Evolutionary conservation across 1,139 yeast species (phyloP).

Genomic region (Magnusiomyces sp.): DNA sequence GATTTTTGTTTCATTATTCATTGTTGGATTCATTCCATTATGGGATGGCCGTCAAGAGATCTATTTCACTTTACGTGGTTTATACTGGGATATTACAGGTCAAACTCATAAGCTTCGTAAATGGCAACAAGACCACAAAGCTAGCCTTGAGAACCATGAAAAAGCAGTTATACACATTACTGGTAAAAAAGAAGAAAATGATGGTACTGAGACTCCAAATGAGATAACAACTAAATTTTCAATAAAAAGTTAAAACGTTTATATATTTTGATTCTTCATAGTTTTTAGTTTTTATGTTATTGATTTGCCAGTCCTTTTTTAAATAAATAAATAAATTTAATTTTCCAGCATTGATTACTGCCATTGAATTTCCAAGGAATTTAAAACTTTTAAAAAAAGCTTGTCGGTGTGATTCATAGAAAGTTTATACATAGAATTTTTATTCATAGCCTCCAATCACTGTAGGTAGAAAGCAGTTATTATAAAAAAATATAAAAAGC

Average conservation of each 20-base stretch:
- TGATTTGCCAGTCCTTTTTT: background rate
- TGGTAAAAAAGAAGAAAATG: background rate
- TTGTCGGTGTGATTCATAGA: too few relatives aligned
- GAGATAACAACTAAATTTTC: background rate
- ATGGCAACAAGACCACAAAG: constrained; percentile 58
- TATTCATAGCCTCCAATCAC: too few relatives aligned
- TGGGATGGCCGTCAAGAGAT: constrained; percentile 64
- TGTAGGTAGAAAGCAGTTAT: too few relatives aligned
- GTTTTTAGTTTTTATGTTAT: background rate
- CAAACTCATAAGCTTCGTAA: constrained; percentile 59
- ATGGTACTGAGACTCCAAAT: background rate
- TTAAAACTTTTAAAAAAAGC: too few relatives aligned
- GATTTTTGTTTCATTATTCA: constrained; percentile 35
- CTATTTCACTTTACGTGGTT: constrained; percentile 55
- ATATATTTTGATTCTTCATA: background rate
- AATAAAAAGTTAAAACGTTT: background rate
- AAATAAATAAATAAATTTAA: too few relatives aligned
- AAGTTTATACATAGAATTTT: too few relatives aligned
- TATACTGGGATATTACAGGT: constrained; percentile 77
- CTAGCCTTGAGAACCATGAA: background rate
- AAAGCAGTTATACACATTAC: background rate
- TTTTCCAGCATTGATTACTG: too few relatives aligned
- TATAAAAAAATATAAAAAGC: too few relatives aligned
- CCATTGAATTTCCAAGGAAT: too few relatives aligned
- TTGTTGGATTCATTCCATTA: constrained; percentile 54